These are phyloP conservation scores for Bryopsis sp. DNA, from an alignment of 139 green algal species.

Conservation along the genomic window DNA sequence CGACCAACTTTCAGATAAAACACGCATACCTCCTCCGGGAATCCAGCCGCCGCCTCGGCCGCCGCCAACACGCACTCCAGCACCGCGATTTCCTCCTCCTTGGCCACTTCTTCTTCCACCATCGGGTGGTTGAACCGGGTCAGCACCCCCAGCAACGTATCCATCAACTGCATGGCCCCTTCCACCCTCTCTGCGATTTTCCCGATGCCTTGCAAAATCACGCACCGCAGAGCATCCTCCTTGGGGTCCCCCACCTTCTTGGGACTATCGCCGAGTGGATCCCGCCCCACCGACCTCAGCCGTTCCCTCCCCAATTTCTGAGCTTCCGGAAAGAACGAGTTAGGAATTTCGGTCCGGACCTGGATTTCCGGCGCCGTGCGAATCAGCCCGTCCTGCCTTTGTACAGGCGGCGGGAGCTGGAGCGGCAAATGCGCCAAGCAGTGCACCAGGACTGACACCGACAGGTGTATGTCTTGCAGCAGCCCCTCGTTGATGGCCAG, in stretches of 20 bases:
- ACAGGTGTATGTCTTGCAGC: slow-evolving; percentile 6
- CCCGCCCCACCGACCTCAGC: too few species aligned
- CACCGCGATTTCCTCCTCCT: background rate
- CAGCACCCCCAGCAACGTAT: slow-evolving; percentile 5
- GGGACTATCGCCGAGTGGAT: too few species aligned
- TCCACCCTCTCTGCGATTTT: background rate
- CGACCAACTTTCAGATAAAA: too few species aligned
- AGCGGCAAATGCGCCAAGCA: slow-evolving; percentile 1
- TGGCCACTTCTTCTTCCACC: background rate
- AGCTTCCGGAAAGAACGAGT: too few species aligned
- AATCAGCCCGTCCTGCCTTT: too few species aligned
- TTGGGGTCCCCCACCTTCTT: too few species aligned
- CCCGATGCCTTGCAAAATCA: slow-evolving; percentile 4
- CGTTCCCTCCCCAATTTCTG: too few species aligned
- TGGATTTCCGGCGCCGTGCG: too few species aligned
- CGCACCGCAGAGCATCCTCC: background rate
- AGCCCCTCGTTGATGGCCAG: slow-evolving; percentile 9
- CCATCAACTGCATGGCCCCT: slow-evolving; percentile 4
- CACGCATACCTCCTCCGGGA: slow-evolving; percentile 13
- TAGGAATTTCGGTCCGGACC: too few species aligned
- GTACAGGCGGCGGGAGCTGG: slow-evolving; percentile 2
- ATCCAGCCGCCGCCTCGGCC: background rate
- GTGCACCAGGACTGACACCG: background rate
- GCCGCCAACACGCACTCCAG: slow-evolving; percentile 16
- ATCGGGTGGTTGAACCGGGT: background rate